Evolutionary conservation across 805 yeast genomes (phyloP), one percentile per base, ranked within the genome.

Genomic region (Pichia rugopelliculosa): DNA sequence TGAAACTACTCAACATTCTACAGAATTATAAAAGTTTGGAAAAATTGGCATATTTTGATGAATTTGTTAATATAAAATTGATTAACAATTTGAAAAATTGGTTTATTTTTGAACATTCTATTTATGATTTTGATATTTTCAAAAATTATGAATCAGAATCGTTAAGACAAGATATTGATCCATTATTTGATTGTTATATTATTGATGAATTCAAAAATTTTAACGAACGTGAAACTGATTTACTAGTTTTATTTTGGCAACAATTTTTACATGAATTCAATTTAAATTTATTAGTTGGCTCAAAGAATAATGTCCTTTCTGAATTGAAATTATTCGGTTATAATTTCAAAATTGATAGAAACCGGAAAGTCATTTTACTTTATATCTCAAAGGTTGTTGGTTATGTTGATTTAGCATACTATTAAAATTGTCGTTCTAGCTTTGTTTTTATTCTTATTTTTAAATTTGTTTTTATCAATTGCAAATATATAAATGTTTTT

Each of bases 241-340:
- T 62, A 37, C 15, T 61, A 15, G 49, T 56, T 6, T 44, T 61
- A 22, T 61, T 62, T 27, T 62, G 65, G 62, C 47, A 50, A 20
- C 42, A 45, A 1, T 55, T 54, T 34, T 45, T 59, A n/a, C 18
- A 40, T 15, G 57, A 57, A 34, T 49, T 47, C 41, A 34, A 40
- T 22, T 36, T 59, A 3, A 36, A 45, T 15, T 41, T 51, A 21
- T 33, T 57, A 8, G 13, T 39, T n/a, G 30, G 24, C 4, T 25
- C 45, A 13, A 9, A 21, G 12, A 22, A 38, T 17, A 4, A 22
- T n/a, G 49, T 44, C 15, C 27, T 38, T 7, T 42, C 46, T 15
- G 46, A 45, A 2, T 44, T 60, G 43, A 59, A 60, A 39, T 44
- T 62, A 13, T 57, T 54, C 36, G 67, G 65, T 3, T 59, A 55